Base-by-base conservation (phyloP, 345 rosid genomes). In the Populus davidiana region DNA sequence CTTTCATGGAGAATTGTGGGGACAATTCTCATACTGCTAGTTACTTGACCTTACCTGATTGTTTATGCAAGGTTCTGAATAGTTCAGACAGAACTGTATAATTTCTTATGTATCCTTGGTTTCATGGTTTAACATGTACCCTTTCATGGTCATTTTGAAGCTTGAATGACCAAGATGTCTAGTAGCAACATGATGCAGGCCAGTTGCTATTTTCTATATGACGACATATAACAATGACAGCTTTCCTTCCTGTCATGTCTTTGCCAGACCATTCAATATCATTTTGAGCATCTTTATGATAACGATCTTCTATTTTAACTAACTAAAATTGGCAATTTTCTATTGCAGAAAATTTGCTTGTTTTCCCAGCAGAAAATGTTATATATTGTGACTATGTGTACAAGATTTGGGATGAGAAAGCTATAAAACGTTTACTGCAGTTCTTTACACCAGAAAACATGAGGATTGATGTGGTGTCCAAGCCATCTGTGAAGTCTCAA, bases 401-500 rank as follows among this genome's bases (percentile, higher is more conserved):
- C 85, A 87, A 91, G 87, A 79, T 85, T 62, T 96, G 98, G 98
- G 99, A 96, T 88, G 91, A 86, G 81, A 89, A 91, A 75, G 85
- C 81, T 84, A 86, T 96, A 68, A 90, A 83, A 52, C 65, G 80
- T 79, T 76, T 92, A 64, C 86, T 92, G 83, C 87, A 85, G 81
- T 89, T 84, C 83, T 92, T 96, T 83, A 87, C 86, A 41, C 98
- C 96, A 18, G 89, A 88, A 79, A 92, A 96, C 83, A 93, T 96
- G 99, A 87, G 99, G 91, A 80, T 93, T 83, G 98, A 96, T 88
- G 92, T 93, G 67, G 83, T 87, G 72, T 91, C 99, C n/a, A 96
- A 93, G 84, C 89, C 90, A 70, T 77, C 86, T 29, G 50, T 76
- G 44, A 85, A 86, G 70, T 83, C 89, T 27, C 86, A 90, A 87